Base-by-base conservation (phyloP, 768 basidiomycete species). In the Rhizopogon vesiculosus region DNA sequence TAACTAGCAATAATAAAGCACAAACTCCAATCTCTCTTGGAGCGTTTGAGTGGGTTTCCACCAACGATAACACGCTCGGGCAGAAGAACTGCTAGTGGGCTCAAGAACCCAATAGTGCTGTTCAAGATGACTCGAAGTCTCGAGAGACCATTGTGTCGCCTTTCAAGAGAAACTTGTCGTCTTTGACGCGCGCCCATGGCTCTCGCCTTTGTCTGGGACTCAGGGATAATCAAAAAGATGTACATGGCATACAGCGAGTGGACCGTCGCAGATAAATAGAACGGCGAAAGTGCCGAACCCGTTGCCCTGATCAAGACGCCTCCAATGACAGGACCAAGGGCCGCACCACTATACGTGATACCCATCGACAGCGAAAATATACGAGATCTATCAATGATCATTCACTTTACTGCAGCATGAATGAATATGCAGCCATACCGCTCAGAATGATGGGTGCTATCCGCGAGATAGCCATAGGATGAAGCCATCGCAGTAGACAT, bases 291-390 rank as follows among this genome's bases (percentile, higher is more conserved):
- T 9, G 80, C 62, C 16, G 73, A 69, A 5, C 77, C 78, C 1
- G 85, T 88, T 19, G 69, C 61, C 38, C 72, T 78, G 63, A 93
- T 82, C 41, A 91, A 64, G 40, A 89, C 56, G 51, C 82, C 78
- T 13, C 91, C 90, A 0, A 93, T 55, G 4, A 83, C 77, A 4
- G 93, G 93, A 0, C 93, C 93, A 18, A 89, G 31, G 1, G 86
- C 86, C 64, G 89, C 77, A n/a, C 93, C 93, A 8, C 73, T 65
- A 69, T 88, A 91, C 45, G 86, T 57, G 3, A 91, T 73, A 1
- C 93, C 93, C 2, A 83, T 69, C 44, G 74, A 72, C 31, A 88
- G 68, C 1, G 90, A 89, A 64, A 89, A 85, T 19, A 76, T 74
- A 5, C 80, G 79, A 5, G 88, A 83, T 51, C 89, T 90, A 54